Percentiles rank a stretch among this genome's conserved stretches.
Conservation (phyloP, 495 filamentous ascomycete species). For the Bacidia rubella region DNA sequence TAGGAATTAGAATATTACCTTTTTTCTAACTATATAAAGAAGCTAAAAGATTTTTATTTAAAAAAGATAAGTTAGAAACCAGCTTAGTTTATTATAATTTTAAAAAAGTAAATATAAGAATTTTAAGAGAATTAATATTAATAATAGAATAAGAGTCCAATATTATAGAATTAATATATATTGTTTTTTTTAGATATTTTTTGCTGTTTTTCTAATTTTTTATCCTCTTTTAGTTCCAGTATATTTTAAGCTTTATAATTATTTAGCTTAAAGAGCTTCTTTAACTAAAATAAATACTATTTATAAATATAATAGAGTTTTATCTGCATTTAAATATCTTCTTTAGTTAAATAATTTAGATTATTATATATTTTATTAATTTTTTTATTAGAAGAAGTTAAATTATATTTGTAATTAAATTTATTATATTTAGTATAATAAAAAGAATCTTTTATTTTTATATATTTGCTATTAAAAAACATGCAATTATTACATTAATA, state of each 20-base stretch:
- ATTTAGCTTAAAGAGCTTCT: too few relatives aligned
- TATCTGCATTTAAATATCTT: not conserved
- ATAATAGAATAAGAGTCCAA: not conserved
- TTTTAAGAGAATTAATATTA: not conserved
- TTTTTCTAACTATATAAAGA: slow-evolving; percentile 1
- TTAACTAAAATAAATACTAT: not conserved
- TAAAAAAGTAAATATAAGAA: not conserved
- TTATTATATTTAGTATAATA: not conserved
- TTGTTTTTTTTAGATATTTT: not conserved
- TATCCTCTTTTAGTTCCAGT: not conserved
- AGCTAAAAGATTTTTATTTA: not conserved
- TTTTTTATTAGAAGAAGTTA: not conserved
- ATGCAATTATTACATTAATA: not conserved
- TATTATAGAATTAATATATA: not conserved
- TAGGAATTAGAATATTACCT: not conserved
- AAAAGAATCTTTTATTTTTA: too few relatives aligned
- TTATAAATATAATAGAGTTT: not conserved
- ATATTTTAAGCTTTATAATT: not conserved
- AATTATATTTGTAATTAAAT: slow-evolving; percentile 1
- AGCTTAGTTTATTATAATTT: not conserved
- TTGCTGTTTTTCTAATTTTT: not conserved
- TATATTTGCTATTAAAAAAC: too few relatives aligned
- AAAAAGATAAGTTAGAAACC: not conserved
- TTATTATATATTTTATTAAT: not conserved
- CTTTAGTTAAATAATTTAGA: not conserved